These are phyloP conservation scores for Cladophialophora bantiana DNA, from an alignment of 2,329 filamentous ascomycete genomes.

Conservation along the genomic window DNA sequence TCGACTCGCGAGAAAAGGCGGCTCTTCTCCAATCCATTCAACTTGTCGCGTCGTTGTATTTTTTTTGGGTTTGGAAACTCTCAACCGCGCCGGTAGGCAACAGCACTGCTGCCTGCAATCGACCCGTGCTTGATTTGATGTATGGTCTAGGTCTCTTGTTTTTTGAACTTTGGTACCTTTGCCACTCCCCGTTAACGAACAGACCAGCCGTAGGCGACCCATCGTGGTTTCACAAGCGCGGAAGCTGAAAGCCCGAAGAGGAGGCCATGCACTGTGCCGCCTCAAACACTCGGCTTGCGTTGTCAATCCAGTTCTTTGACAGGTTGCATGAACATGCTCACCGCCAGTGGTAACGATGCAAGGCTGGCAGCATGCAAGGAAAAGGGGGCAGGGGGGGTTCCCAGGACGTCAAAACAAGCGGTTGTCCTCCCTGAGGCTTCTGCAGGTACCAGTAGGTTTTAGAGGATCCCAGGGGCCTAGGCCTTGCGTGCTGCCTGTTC, in stretches of 20 bases:
- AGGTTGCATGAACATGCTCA: slow-evolving; percentile 15
- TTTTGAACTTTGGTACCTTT: slow-evolving; percentile 1
- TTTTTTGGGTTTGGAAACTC: background rate
- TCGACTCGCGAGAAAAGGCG: background rate
- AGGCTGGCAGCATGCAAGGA: slow-evolving; percentile 30
- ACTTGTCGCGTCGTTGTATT: background rate
- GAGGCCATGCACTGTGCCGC: slow-evolving; percentile 9
- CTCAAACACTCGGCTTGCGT: slow-evolving; percentile 2
- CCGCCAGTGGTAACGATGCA: slow-evolving; percentile 12
- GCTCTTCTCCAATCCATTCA: slow-evolving; percentile 5
- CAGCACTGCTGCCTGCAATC: slow-evolving; percentile 27
- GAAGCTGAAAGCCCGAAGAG: slow-evolving; percentile 19
- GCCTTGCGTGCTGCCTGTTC: slow-evolving; percentile 2
- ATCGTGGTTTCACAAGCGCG: slow-evolving; percentile 22
- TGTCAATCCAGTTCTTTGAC: slow-evolving; percentile 21
- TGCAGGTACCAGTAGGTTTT: slow-evolving; percentile 31
- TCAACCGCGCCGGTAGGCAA: background rate
- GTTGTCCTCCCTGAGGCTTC: slow-evolving; percentile 19
- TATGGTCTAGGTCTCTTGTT: slow-evolving; percentile 10
- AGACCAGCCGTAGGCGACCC: background rate
- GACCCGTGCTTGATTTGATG: slow-evolving; percentile 35
- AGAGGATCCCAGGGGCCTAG: background rate
- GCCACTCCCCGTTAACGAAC: background rate
- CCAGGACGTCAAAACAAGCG: slow-evolving; percentile 32
- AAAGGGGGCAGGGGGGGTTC: slow-evolving; percentile 8